Conservation (phyloP, 495 filamentous ascomycete species). For the Penicillium angulare region DNA sequence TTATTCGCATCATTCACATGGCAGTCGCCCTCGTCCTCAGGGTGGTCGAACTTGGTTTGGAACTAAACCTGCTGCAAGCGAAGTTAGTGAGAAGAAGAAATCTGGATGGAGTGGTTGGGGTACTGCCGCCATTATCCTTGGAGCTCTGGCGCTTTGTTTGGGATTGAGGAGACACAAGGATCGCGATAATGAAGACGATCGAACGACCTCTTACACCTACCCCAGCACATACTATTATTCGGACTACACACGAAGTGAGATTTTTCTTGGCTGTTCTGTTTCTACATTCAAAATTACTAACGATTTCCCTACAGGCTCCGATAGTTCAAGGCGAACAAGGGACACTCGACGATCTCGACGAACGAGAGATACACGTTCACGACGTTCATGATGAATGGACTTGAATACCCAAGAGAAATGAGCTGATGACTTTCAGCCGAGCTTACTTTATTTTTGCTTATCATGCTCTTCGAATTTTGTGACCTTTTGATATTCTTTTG, state of each 20-base stretch:
- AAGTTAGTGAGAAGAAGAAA: constrained; percentile 53
- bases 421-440: too few species aligned
- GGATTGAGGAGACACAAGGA: constrained; percentile 69
- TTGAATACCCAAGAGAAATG: constrained; percentile 1
- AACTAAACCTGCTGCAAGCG: constrained; percentile 46
- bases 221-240: constrained; percentile 48
- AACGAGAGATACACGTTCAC: constrained; percentile 37
- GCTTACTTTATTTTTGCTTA: not conserved
- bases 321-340: constrained; percentile 49
- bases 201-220: constrained; percentile 43
- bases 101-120: constrained; percentile 58
- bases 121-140: constrained; percentile 57
- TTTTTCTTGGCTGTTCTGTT: not conserved
- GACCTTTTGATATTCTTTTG: constrained; percentile 9
- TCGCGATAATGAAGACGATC: constrained; percentile 45
- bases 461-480: not conserved
- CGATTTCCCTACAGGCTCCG: constrained; percentile 37
- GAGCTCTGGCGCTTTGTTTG: constrained; percentile 66
- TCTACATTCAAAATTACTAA: constrained; percentile 6
- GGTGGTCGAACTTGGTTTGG: constrained; percentile 69
- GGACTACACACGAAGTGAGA: constrained; percentile 48
- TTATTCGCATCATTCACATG: constrained; percentile 53
- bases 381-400: constrained; percentile 22
- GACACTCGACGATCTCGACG: constrained; percentile 43
- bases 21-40: constrained; percentile 51